Evolutionary conservation across 768 basidiomycete species (phyloP).

Genomic region (Rhodotorula kratochvilovae): DNA sequence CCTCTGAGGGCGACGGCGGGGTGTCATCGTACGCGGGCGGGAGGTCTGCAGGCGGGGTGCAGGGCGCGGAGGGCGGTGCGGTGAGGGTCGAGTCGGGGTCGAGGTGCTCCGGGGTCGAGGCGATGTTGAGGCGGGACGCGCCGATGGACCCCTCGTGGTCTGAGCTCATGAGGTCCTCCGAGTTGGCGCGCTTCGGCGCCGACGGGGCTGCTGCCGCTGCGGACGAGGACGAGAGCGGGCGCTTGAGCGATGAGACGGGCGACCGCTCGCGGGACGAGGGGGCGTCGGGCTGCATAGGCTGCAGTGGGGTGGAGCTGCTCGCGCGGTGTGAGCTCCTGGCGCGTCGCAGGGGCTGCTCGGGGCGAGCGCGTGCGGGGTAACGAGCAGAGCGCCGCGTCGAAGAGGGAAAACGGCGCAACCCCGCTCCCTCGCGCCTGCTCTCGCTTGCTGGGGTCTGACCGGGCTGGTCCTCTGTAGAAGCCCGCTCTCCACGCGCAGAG

Average conservation of each 20-base stretch:
- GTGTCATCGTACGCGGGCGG: neutral
- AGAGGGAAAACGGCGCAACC: too few relatives aligned
- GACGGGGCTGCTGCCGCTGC: neutral
- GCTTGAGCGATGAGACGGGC: conserved; percentile 12
- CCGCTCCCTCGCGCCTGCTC: too few relatives aligned
- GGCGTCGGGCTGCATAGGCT: neutral
- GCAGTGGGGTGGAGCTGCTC: neutral
- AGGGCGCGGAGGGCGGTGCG: conserved; percentile 47
- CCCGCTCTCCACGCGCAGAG: too few relatives aligned
- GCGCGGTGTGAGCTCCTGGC: too few relatives aligned
- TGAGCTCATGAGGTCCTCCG: conserved; percentile 26
- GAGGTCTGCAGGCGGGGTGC: neutral
- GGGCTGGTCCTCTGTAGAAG: too few relatives aligned
- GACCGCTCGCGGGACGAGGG: conserved; percentile 2
- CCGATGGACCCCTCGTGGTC: conserved; percentile 58
- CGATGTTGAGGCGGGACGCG: conserved; percentile 50
- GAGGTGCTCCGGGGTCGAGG: conserved; percentile 26
- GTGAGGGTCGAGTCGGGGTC: conserved; percentile 39
- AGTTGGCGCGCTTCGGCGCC: conserved; percentile 46
- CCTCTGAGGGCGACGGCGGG: conserved; percentile 32
- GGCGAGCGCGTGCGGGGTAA: too few relatives aligned
- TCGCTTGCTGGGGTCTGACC: too few relatives aligned
- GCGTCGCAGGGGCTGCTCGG: too few relatives aligned
- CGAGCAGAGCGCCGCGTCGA: too few relatives aligned
- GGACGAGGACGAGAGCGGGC: conserved; percentile 14